Percentiles rank a stretch among this genome's conserved stretches.
phyloP scores from a whole-genome alignment of 2,329 filamentous ascomycete species.

The Colletotrichum destructivum region DNA sequence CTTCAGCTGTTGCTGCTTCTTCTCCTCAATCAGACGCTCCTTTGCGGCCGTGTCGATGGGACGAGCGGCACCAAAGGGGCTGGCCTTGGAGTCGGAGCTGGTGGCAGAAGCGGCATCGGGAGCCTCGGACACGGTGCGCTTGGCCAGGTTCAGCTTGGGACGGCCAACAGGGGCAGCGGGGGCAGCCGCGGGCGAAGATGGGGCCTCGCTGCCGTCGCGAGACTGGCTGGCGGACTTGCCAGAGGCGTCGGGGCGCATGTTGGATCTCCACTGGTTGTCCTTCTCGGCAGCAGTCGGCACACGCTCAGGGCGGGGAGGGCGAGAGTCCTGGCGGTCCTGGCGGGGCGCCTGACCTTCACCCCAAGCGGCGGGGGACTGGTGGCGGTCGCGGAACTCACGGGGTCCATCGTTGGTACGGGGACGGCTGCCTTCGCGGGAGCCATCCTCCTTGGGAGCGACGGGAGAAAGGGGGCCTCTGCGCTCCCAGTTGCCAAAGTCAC shows the following conservation, averaged over 20 bases:
- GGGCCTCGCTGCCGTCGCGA: conserved; percentile 82
- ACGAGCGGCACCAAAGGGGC: conserved; percentile 92
- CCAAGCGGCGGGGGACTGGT: conserved; percentile 81
- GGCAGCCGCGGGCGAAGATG: conserved; percentile 77
- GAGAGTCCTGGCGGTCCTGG: conserved; percentile 82
- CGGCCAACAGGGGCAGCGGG: conserved; percentile 71
- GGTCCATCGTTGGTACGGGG: conserved; percentile 71
- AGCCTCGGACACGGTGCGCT: conserved; percentile 89
- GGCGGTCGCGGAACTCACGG: conserved; percentile 73
- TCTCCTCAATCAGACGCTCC: conserved; percentile 93
- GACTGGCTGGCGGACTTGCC: conserved; percentile 75
- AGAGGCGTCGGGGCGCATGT: conserved; percentile 87
- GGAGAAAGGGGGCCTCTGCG: conserved; percentile 93
- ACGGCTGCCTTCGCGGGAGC: conserved; percentile 70
- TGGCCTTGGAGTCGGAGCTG: conserved; percentile 83
- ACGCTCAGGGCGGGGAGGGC: conserved; percentile 75
- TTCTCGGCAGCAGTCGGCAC: conserved; percentile 89
- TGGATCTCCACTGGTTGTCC: conserved; percentile 92
- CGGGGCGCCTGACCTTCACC: conserved; percentile 74
- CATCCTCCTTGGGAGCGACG: conserved; percentile 66
- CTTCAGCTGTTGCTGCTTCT: conserved; percentile 79
- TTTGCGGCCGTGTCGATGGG: conserved; percentile 94
- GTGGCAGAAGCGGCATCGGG: conserved; percentile 67
- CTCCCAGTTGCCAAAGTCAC: conserved; percentile 93
- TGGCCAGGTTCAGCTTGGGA: conserved; percentile 88